Percentiles rank a stretch among this genome's conserved stretches.
These are phyloP conservation scores for Verticillium isaacii DNA, from an alignment of 2,329 filamentous ascomycete genomes.

Conservation along the genomic window DNA sequence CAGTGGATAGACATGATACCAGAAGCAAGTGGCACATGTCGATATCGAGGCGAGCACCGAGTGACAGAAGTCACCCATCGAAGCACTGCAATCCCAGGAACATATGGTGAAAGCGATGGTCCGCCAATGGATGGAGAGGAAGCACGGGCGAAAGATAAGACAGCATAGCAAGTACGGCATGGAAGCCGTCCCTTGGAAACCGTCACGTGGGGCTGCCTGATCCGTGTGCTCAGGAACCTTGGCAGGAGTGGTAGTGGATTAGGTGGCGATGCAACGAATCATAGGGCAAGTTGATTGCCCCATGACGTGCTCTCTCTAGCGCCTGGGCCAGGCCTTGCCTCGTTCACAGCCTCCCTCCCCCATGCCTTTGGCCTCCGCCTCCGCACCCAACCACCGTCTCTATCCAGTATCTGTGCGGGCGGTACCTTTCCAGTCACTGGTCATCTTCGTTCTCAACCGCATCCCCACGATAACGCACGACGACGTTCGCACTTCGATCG, in stretches of 20 bases:
- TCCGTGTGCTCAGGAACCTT: not conserved
- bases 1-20: no score
- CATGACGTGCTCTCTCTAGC: constrained; percentile 14
- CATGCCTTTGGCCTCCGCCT: constrained; percentile 6
- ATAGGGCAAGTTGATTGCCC: constrained; percentile 4
- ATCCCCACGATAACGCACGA: constrained; percentile 3
- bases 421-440: not conserved
- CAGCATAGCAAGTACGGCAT: not conserved
- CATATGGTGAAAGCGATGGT: not conserved
- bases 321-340: constrained; percentile 3
- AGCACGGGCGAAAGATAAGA: not conserved
- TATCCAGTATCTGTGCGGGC: not conserved
- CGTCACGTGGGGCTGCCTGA: not conserved
- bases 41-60: no score
- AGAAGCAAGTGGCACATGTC: no score
- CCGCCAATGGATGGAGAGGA: not conserved
- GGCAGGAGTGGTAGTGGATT: not conserved
- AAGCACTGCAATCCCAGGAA: no score
- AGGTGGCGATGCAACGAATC: constrained; percentile 8
- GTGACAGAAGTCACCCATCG: no score
- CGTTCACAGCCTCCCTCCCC: constrained; percentile 8
- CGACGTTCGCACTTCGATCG: not conserved
- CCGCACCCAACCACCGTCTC: constrained; percentile 11
- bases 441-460: constrained; percentile 5
- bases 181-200: not conserved